These are phyloP conservation scores for Pseudogymnoascus sp. DNA, from an alignment of 2,329 filamentous ascomycete genomes.

Conservation along the genomic window DNA sequence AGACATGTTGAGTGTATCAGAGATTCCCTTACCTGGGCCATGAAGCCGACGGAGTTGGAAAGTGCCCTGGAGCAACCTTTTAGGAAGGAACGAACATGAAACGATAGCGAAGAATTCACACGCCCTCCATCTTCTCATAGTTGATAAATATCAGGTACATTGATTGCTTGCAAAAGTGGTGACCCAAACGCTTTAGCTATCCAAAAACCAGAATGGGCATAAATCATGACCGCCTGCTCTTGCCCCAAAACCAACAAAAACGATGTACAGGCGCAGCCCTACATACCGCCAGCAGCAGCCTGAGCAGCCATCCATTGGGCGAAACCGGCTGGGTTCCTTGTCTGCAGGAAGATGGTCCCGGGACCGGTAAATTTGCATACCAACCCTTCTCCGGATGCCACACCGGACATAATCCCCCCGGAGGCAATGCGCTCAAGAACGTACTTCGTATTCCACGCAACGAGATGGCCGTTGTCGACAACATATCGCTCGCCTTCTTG, in stretches of 20 bases:
- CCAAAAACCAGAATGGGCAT: neutral
- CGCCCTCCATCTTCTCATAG: neutral
- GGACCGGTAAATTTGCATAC: slow-evolving; percentile 93
- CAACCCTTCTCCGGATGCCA: slow-evolving; percentile 76
- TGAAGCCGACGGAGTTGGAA: neutral
- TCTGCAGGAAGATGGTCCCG: slow-evolving; percentile 88
- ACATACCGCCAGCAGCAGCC: slow-evolving; percentile 14
- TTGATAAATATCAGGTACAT: neutral
- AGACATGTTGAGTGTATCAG: neutral
- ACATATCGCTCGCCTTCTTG: slow-evolving; percentile 76
- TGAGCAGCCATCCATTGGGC: slow-evolving; percentile 26
- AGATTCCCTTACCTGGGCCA: neutral
- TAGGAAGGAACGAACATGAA: neutral
- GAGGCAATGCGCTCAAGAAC: slow-evolving; percentile 82
- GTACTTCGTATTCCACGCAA: slow-evolving; percentile 97
- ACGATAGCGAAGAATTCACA: neutral
- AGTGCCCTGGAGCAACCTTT: neutral
- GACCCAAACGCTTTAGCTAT: neutral
- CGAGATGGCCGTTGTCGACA: slow-evolving; percentile 86
- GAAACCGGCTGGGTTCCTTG: slow-evolving; percentile 67
- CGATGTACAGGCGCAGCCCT: neutral
- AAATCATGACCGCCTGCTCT: neutral
- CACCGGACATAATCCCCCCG: slow-evolving; percentile 84
- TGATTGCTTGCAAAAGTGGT: slow-evolving; percentile 6
- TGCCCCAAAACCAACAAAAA: neutral